Conservation (phyloP, 176 grass and related monocot species). For the Puya raimondii region DNA sequence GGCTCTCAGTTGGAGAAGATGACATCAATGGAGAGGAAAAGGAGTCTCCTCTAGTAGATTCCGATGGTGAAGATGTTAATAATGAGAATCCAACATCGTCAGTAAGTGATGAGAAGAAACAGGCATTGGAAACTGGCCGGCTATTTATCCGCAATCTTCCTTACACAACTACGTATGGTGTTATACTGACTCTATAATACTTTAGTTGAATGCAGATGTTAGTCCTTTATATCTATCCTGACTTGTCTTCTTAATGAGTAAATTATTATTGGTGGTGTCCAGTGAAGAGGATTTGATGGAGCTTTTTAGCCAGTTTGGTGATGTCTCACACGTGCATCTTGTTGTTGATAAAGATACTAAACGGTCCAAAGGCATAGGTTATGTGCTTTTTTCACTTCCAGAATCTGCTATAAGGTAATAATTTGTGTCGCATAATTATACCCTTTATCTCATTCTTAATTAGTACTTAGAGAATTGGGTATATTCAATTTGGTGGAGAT, state of each 20-base stretch:
- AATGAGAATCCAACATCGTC: constrained; percentile 2
- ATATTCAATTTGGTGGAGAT: neutral
- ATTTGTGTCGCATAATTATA: constrained; percentile 13
- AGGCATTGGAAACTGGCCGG: constrained; percentile 75
- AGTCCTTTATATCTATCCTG: constrained; percentile 5
- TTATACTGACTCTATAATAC: constrained; percentile 4
- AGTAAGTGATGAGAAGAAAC: constrained; percentile 61
- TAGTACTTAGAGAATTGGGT: neutral
- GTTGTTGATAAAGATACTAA: constrained; percentile 84
- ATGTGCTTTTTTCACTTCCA: constrained; percentile 77
- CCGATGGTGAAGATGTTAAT: constrained; percentile 3
- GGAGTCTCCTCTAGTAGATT: constrained; percentile 6
- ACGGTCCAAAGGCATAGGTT: constrained; percentile 71
- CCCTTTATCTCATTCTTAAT: neutral
- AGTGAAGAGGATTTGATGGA: constrained; percentile 85
- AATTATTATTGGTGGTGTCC: constrained; percentile 19
- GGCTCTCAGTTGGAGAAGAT: constrained; percentile 16
- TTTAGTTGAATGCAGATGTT: constrained; percentile 13
- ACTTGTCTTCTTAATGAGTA: constrained; percentile 20
- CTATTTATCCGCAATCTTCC: constrained; percentile 89
- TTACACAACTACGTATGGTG: constrained; percentile 65
- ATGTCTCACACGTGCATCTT: constrained; percentile 72
- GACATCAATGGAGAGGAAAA: constrained; percentile 12
- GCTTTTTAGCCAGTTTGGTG: constrained; percentile 63
- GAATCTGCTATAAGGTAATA: constrained; percentile 85